A percentile compares a stretch with the other conserved stretches of the same genome.
These are phyloP conservation scores for Neoboletus magnificus DNA, from an alignment of 768 basidiomycete species.

Conservation along the genomic window DNA sequence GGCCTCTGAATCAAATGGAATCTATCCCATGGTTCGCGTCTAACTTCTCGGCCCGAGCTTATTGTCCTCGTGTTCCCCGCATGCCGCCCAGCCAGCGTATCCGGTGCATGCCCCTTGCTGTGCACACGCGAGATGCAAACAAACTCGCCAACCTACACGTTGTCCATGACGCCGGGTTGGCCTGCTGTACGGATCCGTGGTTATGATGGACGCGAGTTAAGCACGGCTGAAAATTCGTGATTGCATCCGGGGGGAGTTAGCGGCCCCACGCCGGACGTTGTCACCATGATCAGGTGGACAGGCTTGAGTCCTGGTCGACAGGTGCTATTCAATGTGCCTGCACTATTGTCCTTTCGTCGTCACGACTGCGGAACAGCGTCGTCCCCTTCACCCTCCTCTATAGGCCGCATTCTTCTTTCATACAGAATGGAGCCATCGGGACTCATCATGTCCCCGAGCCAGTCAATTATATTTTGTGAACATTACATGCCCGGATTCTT, in stretches of 20 bases:
- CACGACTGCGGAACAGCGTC: not conserved
- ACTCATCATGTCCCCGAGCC: not conserved
- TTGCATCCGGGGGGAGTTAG: not conserved
- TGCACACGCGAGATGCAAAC: slow-evolving; percentile 3
- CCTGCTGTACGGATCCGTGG: slow-evolving; percentile 2
- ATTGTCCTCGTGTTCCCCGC: slow-evolving; percentile 30
- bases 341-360: not conserved
- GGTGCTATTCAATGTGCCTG: slow-evolving; percentile 5
- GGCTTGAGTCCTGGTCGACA: not conserved
- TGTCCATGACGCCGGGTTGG: slow-evolving; percentile 2
- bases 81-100: not conserved
- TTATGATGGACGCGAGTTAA: not conserved
- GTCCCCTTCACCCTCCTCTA: not conserved
- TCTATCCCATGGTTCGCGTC: not conserved
- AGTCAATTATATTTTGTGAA: not conserved
- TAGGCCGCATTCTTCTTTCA: not conserved
- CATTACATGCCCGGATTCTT: slow-evolving; percentile 1
- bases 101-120: slow-evolving; percentile 7
- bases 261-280: not conserved
- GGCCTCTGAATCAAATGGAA: not conserved
- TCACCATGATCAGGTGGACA: not conserved
- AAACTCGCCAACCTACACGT: slow-evolving; percentile 2
- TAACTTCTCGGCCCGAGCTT: slow-evolving; percentile 15
- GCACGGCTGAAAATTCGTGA: not conserved
- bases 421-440: not conserved